Evolutionary conservation across 768 basidiomycete species (phyloP).

Genomic region (Daedaleopsis nitida): DNA sequence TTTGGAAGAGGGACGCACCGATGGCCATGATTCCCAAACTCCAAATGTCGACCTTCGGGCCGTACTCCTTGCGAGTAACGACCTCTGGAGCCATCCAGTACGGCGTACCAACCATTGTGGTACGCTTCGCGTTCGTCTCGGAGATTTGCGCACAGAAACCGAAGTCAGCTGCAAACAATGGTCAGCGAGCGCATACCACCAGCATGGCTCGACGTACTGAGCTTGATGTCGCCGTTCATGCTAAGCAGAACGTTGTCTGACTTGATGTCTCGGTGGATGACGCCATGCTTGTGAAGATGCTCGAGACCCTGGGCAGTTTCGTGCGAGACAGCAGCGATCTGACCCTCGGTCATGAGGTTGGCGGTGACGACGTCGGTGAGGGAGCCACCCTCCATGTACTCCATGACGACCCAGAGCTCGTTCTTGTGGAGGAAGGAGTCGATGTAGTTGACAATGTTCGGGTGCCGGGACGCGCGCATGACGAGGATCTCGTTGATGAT

Average conservation of each 20-base stretch:
- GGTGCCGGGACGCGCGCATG: constrained; percentile 94
- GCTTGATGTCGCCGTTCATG: constrained; percentile 94
- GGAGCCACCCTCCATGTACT: constrained; percentile 97
- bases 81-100: constrained; percentile 99
- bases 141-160: constrained; percentile 99
- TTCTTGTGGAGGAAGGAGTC: constrained; percentile 98
- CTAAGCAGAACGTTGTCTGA: constrained; percentile 95
- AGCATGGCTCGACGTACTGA: constrained; percentile 64
- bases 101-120: constrained; percentile 97
- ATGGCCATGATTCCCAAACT: constrained; percentile 96
- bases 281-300: constrained; percentile 93
- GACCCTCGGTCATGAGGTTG: constrained; percentile 97
- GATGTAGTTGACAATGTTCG: constrained; percentile 99
- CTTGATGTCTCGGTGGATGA: constrained; percentile 99
- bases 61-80: constrained; percentile 96
- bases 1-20: constrained; percentile 43
- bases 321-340: constrained; percentile 94
- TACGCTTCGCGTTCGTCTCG: constrained; percentile 86
- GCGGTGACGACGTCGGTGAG: constrained; percentile 95
- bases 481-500: constrained; percentile 99
- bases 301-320: constrained; percentile 93
- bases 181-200: neutral
- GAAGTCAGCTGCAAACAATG: constrained; percentile 74
- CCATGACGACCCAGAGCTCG: constrained; percentile 99
- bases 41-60: constrained; percentile 99